Evolutionary conservation across 108 stramenopile genomes (phyloP), one percentile per base, ranked within the genome.

Genomic region (Cyclotella baltica): DNA sequence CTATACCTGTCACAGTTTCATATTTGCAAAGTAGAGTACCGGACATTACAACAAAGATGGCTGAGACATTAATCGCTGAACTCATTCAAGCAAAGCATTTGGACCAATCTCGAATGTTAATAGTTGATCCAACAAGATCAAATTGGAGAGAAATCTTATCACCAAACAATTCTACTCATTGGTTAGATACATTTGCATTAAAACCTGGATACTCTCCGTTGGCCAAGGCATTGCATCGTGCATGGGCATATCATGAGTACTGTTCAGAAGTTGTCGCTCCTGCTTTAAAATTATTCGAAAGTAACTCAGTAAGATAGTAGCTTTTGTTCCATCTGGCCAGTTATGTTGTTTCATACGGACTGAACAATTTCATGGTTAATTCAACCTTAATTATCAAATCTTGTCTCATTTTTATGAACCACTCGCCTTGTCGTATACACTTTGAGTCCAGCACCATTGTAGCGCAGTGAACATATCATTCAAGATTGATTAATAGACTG

Each of bases 171-270:
- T 31, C 63, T 9, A 76, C 75, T 0, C 56, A 67, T 25, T 73
- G 62, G 66, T 56, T 77, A 64, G 83, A 72, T 62, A 66, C 23
- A 25, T 87, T 81, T 70, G 71, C 62, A 29, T 67, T 87, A 36
- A 73, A 48, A 31, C 86, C 81, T n/a, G 86, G 86, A 35, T 63
- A 48, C 25, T 81, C 79, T 18, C 83, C 86, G 22, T 73, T 87
- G 75, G 86, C 86, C 35, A 87, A 84, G 58, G 83, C 86, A 20
- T 73, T 87, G 36, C 86, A 87, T 47, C 53, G 86, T 25, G 83
- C 86, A 1, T 87, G 86, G 86, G 86, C 86, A 4, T 81, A 84
- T 69, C 86, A 87, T 51, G 86, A 87, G 58, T 87, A 87, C 53
- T 87, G 86, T 58, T 83, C 82, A 19, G 86, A 87, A 68, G 63